Base-by-base conservation (phyloP, 2,329 filamentous ascomycete genomes). In the Torrubiellomyces zombiae region DNA sequence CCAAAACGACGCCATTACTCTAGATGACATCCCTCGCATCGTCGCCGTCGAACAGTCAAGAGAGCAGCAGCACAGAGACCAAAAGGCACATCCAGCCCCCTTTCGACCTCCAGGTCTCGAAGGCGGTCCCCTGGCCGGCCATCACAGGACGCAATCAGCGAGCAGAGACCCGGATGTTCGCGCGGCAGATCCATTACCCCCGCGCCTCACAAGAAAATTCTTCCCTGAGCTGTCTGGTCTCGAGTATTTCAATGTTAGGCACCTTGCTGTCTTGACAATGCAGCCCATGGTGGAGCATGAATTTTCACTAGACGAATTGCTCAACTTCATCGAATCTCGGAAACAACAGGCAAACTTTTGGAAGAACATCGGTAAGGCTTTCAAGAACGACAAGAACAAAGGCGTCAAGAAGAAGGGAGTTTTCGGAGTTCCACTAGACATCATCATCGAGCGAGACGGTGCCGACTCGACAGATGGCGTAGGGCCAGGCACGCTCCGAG, bases 401-500 rank as follows among this genome's bases (percentile, higher is more conserved):
- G 66, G 54, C 16, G 66, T 69, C 37, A 92, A 91, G 56, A 92
- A 91, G 58, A 93, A 91, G 58, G 86, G 82, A 20, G 75, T 92
- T 14, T 98, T 98, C 45, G 82, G 86, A 19, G 79, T 95, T 15
- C 74, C 78, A 3, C 58, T 98, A 13, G 89, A 98, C 34, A 58
- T 78, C 18, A 75, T 98, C 24, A 75, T 94, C 20, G 89, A 98
- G 36, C 76, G 80, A 34, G 86, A 94, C 40, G 86, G 86, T 21
- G 86, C 89, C 20, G 89, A 98, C 44, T 95, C 85, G n/a, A 95
- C 85, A 1, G 83, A 95, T 46, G 89, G 89, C 18, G 81, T 98
- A 32, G 89, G 89, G 1, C 85, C 89, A 8, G 86, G 85, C 11
- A 77, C 82, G 9, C 62, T 98, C 28, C 77, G 82, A 26, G 81